phyloP scores from a whole-genome alignment of 371 early-diverging fungal genomes.

The Circinella umbellata region DNA sequence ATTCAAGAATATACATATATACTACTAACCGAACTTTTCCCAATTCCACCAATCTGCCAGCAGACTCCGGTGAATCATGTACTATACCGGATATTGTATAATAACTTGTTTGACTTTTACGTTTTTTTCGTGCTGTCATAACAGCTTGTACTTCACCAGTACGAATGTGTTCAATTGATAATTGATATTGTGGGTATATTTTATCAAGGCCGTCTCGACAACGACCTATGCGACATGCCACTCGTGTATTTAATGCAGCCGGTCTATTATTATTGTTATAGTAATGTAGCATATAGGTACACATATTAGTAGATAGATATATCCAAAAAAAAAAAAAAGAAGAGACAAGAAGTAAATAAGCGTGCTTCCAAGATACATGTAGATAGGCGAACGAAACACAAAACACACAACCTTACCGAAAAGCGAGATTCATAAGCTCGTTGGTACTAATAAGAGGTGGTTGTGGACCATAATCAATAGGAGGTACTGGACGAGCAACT shows the following conservation, averaged over 20 bases:
- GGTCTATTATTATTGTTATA: conserved; percentile 50
- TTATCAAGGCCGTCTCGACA: conserved; percentile 72
- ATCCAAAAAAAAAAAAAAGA: background rate
- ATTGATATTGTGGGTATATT: conserved; percentile 75
- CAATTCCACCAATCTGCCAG: conserved; percentile 32
- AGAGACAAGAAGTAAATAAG: background rate
- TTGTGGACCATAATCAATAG: conserved; percentile 39
- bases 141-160: conserved; percentile 52
- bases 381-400: too few relatives aligned
- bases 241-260: conserved; percentile 72
- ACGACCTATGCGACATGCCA: conserved; percentile 80
- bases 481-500: conserved; percentile 44
- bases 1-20: too few relatives aligned
- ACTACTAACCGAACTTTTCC: conserved; percentile 66
- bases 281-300: too few relatives aligned
- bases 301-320: background rate
- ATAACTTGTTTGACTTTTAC: conserved; percentile 71
- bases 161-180: conserved; percentile 71
- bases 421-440: conserved; percentile 42
- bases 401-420: conserved; percentile 41
- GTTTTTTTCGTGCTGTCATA: conserved; percentile 73
- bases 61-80: conserved; percentile 18
- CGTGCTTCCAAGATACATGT: background rate
- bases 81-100: conserved; percentile 69
- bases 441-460: conserved; percentile 28